A percentile compares a stretch with the other conserved stretches of the same genome.
Conservation (phyloP, 192 early-diverging fungal genomes). For the Funneliformis geosporum region DNA sequence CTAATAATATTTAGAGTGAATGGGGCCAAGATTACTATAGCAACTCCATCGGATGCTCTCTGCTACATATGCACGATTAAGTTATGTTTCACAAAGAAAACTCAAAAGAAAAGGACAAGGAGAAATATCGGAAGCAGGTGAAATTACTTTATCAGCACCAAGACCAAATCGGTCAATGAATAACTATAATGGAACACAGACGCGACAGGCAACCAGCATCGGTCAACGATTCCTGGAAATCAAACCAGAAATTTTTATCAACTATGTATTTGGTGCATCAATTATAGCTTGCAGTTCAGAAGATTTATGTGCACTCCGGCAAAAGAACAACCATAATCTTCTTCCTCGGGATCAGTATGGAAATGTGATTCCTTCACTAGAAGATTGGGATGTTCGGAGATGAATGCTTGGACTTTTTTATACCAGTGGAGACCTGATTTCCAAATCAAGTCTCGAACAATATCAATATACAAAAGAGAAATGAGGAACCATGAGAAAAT, state of each 20-base stretch:
- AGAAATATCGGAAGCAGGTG: no score
- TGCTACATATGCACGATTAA: no score
- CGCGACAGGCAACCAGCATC: neutral
- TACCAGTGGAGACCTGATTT: neutral
- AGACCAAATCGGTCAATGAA: no score
- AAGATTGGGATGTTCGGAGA: neutral
- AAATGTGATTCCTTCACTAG: neutral
- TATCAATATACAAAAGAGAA: neutral
- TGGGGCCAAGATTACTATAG: no score
- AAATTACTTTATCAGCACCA: no score
- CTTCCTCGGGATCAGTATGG: neutral
- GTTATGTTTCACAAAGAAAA: no score
- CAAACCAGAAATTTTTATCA: neutral
- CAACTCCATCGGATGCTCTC: no score
- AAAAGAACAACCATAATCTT: neutral
- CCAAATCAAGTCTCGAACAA: neutral
- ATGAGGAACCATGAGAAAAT: neutral
- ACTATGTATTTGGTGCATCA: neutral
- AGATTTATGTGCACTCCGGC: neutral
- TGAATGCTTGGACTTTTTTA: slow-evolving; percentile 1
- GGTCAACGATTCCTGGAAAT: neutral
- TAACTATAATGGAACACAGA: no score
- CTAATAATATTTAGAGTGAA: no score
- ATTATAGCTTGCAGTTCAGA: neutral
- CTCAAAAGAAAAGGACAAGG: no score